Base-by-base conservation (phyloP, 257 asterid species). In the Mentha longifolia region DNA sequence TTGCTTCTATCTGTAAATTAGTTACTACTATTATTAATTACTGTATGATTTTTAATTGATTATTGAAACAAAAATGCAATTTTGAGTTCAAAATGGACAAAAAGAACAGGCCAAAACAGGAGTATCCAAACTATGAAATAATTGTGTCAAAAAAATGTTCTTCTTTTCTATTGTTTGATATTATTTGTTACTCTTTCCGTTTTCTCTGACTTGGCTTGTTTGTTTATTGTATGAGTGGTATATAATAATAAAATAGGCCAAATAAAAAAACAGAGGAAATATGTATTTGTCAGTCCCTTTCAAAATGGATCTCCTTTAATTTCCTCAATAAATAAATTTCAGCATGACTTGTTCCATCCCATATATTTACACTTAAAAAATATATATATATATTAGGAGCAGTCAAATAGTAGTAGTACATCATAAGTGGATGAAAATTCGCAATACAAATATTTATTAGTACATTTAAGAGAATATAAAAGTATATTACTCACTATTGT, bases 261-360 rank as follows among this genome's bases (percentile, higher is more conserved):
- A n/a, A n/a, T n/a, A n/a, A n/a, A n/a, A n/a, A n/a, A n/a, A n/a
- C n/a, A n/a, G n/a, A n/a, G n/a, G n/a, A n/a, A n/a, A n/a, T n/a
- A n/a, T n/a, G 31, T 28, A 52, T 49, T 11, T 63, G 13, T 43
- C 4, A 41, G 16, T 65, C 72, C 49, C 49, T 73, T 64, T 73
- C 72, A 31, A 65, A 41, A 19, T 17, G 22, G 60, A 72, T 72
- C 47, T 45, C n/a, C n/a, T n/a, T n/a, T n/a, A n/a, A n/a, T n/a
- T n/a, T n/a, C n/a, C n/a, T 20, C 25, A 20, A 52, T 62, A 1
- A 31, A 73, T 63, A 15, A 16, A 63, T 17, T 28, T 30, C 14
- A 37, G 9, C 3, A 7, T 4, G 64, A 63, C 37, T 72, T n/a
- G 9, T 63, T 41, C 41, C 56, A 54, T 63, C 17, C 9, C 35